These are phyloP conservation scores for Porodaedalea pini DNA, from an alignment of 1,284 basidiomycete species.

Conservation along the genomic window DNA sequence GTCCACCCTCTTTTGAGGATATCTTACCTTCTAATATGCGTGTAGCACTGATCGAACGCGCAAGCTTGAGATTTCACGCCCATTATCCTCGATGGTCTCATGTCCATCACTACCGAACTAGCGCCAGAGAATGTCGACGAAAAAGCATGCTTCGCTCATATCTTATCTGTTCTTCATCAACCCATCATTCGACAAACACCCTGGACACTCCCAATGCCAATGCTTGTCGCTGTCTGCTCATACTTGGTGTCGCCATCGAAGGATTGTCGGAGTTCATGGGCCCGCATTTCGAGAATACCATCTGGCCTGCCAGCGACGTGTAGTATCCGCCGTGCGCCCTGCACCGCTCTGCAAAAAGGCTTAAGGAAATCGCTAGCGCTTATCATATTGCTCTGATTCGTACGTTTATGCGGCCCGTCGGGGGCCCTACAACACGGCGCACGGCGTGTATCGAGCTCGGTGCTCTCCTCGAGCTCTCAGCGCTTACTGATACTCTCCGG, in stretches of 20 bases:
- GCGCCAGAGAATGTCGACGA: constrained; percentile 44
- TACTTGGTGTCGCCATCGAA: constrained; percentile 94
- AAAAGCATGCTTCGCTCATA: constrained; percentile 53
- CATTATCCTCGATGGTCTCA: constrained; percentile 85
- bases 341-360: constrained; percentile 94
- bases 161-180: constrained; percentile 88
- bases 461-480: constrained; percentile 90
- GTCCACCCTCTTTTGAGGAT: constrained; percentile 24
- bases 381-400: constrained; percentile 88
- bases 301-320: constrained; percentile 94
- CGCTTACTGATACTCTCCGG: constrained; percentile 95
- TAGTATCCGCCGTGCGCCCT: constrained; percentile 95
- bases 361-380: constrained; percentile 88
- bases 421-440: constrained; percentile 84
- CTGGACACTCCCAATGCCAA: constrained; percentile 70
- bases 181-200: constrained; percentile 83
- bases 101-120: constrained; percentile 91
- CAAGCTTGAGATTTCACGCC: constrained; percentile 84
- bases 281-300: constrained; percentile 60
- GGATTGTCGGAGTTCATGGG: constrained; percentile 98
- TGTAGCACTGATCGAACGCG: constrained; percentile 94
- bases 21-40: constrained; percentile 10
- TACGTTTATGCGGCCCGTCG: constrained; percentile 87
- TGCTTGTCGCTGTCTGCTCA: constrained; percentile 88
- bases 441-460: constrained; percentile 95